phyloP scores from a whole-genome alignment of 2,329 filamentous ascomycete species.

The Thielaviopsis cerberus region DNA sequence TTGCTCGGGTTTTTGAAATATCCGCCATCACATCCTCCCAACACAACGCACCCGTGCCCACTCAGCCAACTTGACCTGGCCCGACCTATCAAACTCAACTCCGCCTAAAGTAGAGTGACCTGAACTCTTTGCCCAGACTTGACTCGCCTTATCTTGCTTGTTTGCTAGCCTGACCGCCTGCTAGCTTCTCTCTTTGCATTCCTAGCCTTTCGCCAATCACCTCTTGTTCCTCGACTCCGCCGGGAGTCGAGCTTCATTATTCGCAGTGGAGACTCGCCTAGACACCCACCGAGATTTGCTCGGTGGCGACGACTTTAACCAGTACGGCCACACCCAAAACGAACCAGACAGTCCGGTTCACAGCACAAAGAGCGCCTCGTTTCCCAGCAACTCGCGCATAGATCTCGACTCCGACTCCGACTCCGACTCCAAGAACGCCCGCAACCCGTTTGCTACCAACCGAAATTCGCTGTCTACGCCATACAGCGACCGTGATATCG shows the following conservation, averaged over 20 bases:
- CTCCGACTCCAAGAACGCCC: neutral
- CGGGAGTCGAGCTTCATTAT: slow-evolving; percentile 10
- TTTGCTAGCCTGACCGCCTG: neutral
- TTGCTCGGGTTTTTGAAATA: too few relatives aligned
- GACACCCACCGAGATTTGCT: slow-evolving; percentile 12
- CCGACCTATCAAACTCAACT: too few relatives aligned
- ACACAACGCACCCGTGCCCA: neutral
- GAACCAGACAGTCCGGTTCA: slow-evolving; percentile 11
- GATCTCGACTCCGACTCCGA: neutral
- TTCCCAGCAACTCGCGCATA: neutral
- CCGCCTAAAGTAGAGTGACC: too few relatives aligned
- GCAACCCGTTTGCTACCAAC: slow-evolving; percentile 7
- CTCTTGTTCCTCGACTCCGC: slow-evolving; percentile 7
- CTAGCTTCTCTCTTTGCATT: neutral
- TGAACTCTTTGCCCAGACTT: neutral
- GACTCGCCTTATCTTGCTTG: neutral
- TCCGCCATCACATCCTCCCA: neutral
- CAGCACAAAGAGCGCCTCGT: slow-evolving; percentile 8
- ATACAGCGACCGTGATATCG: slow-evolving; percentile 5
- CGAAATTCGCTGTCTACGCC: slow-evolving; percentile 4
- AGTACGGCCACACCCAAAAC: slow-evolving; percentile 10
- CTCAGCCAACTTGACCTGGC: too few relatives aligned
- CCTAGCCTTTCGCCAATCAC: neutral
- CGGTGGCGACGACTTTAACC: slow-evolving; percentile 12
- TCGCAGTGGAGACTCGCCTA: slow-evolving; percentile 11